A percentile compares a stretch with the other conserved stretches of the same genome.
These are phyloP conservation scores for Cryphonectria naterciae DNA, from an alignment of 2,329 filamentous ascomycete genomes.

Conservation along the genomic window DNA sequence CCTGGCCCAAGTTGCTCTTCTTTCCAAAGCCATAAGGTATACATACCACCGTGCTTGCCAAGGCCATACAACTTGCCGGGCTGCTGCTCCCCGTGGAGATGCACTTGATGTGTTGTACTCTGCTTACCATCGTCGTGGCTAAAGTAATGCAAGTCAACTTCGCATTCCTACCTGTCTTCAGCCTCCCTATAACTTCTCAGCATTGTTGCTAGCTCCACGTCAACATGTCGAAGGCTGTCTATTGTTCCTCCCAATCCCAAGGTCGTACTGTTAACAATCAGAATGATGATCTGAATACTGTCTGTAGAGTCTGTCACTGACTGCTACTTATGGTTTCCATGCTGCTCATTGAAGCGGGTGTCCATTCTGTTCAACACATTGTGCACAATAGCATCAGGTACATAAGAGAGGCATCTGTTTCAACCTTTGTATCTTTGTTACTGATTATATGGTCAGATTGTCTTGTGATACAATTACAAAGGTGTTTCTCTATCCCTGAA, in stretches of 20 bases:
- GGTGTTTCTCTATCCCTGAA: too few relatives aligned
- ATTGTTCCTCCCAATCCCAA: neutral
- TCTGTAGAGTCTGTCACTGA: neutral
- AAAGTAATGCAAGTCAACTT: neutral
- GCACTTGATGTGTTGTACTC: neutral
- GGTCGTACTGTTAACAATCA: neutral
- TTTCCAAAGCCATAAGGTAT: neutral
- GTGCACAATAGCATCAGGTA: too few relatives aligned
- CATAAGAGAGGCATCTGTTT: too few relatives aligned
- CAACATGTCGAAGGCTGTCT: neutral
- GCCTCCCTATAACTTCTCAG: too few relatives aligned
- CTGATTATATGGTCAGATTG: too few relatives aligned
- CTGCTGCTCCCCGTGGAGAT: neutral
- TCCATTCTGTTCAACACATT: neutral
- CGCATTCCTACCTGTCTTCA: neutral
- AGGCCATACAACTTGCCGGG: neutral
- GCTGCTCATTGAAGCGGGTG: neutral
- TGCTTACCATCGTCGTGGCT: neutral
- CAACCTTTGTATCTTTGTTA: too few relatives aligned
- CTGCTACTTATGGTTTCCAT: neutral
- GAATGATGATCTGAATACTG: neutral
- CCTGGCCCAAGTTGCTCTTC: neutral
- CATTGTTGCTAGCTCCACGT: neutral
- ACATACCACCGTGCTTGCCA: neutral
- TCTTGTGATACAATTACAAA: too few relatives aligned